phyloP scores from a whole-genome alignment of 2,329 filamentous ascomycete genomes.

The Bipolaris oryzae region DNA sequence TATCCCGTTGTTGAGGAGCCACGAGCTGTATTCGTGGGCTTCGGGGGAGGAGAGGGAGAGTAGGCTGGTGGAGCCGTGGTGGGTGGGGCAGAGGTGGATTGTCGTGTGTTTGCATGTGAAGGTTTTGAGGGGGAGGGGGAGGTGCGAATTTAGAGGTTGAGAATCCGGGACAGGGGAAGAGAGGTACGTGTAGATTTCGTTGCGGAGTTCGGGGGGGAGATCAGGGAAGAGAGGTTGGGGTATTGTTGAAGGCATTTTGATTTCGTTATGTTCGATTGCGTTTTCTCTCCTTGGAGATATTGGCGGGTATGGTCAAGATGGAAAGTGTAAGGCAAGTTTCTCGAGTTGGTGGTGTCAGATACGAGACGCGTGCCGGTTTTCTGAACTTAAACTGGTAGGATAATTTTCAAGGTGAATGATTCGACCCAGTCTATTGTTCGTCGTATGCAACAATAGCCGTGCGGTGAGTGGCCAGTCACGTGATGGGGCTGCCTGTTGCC shows the following conservation, averaged over 20 bases:
- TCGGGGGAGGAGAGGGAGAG: constrained; percentile 35
- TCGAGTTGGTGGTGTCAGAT: too few species aligned
- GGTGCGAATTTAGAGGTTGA: constrained; percentile 12
- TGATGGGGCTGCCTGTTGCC: constrained; percentile 17
- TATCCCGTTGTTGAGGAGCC: constrained; percentile 27
- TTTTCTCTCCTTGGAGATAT: too few species aligned
- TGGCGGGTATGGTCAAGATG: neutral
- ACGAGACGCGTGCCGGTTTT: neutral
- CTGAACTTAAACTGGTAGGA: neutral
- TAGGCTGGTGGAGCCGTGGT: constrained; percentile 29
- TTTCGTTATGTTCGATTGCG: neutral
- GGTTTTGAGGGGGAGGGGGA: constrained; percentile 32
- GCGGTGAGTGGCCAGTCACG: constrained; percentile 21
- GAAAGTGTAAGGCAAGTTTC: neutral
- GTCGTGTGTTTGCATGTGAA: constrained; percentile 35
- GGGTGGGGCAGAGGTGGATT: constrained; percentile 30
- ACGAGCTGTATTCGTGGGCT: constrained; percentile 34
- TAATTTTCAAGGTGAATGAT: neutral
- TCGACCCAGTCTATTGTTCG: constrained; percentile 15
- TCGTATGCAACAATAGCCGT: constrained; percentile 2
- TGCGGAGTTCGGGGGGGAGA: constrained; percentile 41
- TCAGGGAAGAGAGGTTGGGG: constrained; percentile 26
- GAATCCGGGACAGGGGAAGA: constrained; percentile 5
- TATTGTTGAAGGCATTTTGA: constrained; percentile 4
- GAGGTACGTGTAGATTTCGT: constrained; percentile 37